A percentile compares a stretch with the other conserved stretches of the same genome.
phyloP scores from a whole-genome alignment of 148 eudicot species.

The Agrostemma githago region DNA sequence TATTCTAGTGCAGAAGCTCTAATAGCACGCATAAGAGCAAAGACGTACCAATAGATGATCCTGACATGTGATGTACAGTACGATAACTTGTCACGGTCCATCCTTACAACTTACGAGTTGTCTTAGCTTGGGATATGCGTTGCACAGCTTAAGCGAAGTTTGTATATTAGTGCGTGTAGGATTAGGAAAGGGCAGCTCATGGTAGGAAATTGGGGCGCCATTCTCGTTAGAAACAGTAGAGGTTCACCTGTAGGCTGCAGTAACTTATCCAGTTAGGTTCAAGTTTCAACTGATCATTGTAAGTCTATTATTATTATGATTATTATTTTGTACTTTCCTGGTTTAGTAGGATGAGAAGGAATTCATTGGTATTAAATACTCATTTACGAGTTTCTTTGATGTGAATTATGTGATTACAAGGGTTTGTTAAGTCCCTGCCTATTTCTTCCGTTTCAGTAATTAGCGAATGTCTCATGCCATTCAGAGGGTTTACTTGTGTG shows the following conservation, averaged over 20 bases:
- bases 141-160: slow-evolving; percentile 9
- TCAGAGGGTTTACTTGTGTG: too few species aligned
- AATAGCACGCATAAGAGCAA: slow-evolving; percentile 38
- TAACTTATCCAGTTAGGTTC: not conserved
- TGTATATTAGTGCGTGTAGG: slow-evolving; percentile 24
- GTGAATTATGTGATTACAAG: too few species aligned
- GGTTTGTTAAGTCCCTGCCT: too few species aligned
- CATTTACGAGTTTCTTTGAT: too few species aligned
- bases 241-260: not conserved
- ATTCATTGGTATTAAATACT: not conserved
- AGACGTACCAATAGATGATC: slow-evolving; percentile 11
- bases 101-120: not conserved
- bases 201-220: slow-evolving; percentile 12
- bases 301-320: not conserved
- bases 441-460: too few species aligned
- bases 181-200: slow-evolving; percentile 13
- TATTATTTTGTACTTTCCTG: not conserved
- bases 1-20: slow-evolving; percentile 45
- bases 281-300: slow-evolving; percentile 13
- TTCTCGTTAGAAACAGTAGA: not conserved
- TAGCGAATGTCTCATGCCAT: too few species aligned
- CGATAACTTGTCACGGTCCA: not conserved
- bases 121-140: slow-evolving; percentile 7
- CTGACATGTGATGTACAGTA: slow-evolving; percentile 11
- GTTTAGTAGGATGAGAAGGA: slow-evolving; percentile 4